These are phyloP conservation scores for Leccinum subgranulosum DNA, from an alignment of 768 basidiomycete genomes.

Conservation along the genomic window DNA sequence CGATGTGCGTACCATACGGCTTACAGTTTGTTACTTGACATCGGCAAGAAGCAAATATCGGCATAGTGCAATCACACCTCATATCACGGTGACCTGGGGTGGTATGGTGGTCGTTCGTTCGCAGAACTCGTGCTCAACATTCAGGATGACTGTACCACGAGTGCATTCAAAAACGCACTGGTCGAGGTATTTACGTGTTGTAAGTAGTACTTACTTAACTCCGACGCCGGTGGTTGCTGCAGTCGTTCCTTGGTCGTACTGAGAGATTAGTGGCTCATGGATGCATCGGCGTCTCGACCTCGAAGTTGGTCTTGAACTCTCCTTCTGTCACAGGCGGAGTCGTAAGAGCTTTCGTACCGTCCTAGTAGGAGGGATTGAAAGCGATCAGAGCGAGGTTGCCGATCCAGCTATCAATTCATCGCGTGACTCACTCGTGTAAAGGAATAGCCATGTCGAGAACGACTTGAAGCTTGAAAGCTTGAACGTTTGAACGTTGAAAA, in stretches of 20 bases:
- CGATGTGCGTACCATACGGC: neutral
- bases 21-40: neutral
- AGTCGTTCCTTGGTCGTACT: neutral
- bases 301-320: constrained; percentile 42
- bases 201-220: constrained; percentile 48
- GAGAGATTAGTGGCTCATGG: constrained; percentile 4
- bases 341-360: too few species aligned
- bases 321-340: too few species aligned
- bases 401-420: constrained; percentile 55
- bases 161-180: too few species aligned
- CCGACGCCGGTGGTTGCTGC: constrained; percentile 41
- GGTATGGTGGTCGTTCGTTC: neutral
- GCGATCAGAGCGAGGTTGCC: constrained; percentile 81
- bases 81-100: too few species aligned
- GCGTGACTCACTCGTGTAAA: too few species aligned
- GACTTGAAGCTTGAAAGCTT: too few species aligned
- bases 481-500: too few species aligned
- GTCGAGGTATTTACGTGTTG: too few species aligned
- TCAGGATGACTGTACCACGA: too few species aligned
- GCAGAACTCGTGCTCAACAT: neutral
- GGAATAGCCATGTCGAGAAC: too few species aligned
- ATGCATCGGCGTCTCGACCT: constrained; percentile 37
- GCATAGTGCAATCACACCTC: neutral
- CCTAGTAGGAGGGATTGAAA: constrained; percentile 64
- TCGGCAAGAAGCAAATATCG: neutral